phyloP scores from a whole-genome alignment of 257 asterid species.

The Solanum etuberosum region DNA sequence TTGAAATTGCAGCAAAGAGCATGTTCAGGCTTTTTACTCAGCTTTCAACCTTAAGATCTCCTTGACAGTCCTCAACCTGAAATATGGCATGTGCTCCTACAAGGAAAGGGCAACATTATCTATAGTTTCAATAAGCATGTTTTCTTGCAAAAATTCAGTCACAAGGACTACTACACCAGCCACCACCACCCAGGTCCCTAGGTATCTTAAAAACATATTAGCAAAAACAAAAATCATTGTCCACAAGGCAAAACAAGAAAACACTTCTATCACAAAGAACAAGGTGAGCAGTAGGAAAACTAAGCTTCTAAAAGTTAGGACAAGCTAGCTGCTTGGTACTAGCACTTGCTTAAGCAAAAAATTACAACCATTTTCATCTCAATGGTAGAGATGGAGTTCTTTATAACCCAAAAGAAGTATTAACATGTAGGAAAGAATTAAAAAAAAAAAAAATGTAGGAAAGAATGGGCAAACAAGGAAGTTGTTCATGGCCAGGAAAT shows the following conservation, averaged over 20 bases:
- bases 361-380: background rate
- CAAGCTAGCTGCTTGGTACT: background rate
- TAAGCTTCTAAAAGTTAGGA: background rate
- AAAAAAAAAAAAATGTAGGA: no score
- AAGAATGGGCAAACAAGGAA: background rate
- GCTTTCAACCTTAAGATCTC: conserved; percentile 70
- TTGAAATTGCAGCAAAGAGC: background rate
- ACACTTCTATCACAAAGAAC: background rate
- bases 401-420: background rate
- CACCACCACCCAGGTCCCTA: background rate
- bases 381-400: background rate
- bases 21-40: conserved; percentile 29
- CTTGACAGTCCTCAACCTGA: conserved; percentile 69
- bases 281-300: background rate
- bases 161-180: background rate
- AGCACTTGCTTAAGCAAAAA: background rate
- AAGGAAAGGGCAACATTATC: background rate
- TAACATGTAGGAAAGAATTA: background rate
- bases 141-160: background rate
- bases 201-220: background rate
- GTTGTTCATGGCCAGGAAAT: background rate
- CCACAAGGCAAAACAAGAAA: background rate
- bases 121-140: background rate
- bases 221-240: background rate
- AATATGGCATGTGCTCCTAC: conserved; percentile 78